Evolutionary conservation across 768 basidiomycete species (phyloP), one percentile per base, ranked within the genome.

Genomic region (Nidula microcarpa): DNA sequence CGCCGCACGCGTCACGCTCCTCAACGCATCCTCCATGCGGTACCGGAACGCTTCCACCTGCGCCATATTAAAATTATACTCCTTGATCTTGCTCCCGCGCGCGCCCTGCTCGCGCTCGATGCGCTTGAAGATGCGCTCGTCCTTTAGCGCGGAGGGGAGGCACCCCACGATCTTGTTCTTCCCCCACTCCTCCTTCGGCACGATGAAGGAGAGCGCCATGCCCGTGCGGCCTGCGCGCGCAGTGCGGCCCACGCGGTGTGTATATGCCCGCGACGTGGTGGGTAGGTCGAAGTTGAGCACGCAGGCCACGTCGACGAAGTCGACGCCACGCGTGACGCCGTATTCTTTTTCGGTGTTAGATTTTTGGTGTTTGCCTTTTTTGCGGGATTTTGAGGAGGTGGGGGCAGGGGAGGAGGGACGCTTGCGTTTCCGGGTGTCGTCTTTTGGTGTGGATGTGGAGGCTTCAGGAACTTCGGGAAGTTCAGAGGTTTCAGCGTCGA

Each of bases 221-320:
- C 97, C 97, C 0, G 91, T 86, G 33, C 92, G 85, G 0, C 97
- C 97, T 0, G 96, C 97, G 17, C 97, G 91, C 11, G 97, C 97
- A 0, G 97, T 99, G 23, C 97, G 86, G 10, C 97, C 97, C 13
- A 98, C 89, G 47, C 97, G 87, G 66, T 99, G 97, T 0, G 91
- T 94, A 65, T 99, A 99, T 10, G 94, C 82, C 14, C 86, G 86
- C 4, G 91, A 80, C 0, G 93, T 87, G 0, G 83, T 75, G 0
- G 97, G 97, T n/a, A 98, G 79, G 69, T 99, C 97, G 69, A 98
- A 99, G 74, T 99, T 99, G 66, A 99, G 81, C 3, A 99, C 96
- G 60, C 95, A 98, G 8, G 94, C 86, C 52, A 98, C 97, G 59
- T 97, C 91, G 56, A 98, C 80, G 68, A 99, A 99, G 70, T 99